phyloP scores from a whole-genome alignment of 164 flowering plant genomes.

The Vitis riparia region DNA sequence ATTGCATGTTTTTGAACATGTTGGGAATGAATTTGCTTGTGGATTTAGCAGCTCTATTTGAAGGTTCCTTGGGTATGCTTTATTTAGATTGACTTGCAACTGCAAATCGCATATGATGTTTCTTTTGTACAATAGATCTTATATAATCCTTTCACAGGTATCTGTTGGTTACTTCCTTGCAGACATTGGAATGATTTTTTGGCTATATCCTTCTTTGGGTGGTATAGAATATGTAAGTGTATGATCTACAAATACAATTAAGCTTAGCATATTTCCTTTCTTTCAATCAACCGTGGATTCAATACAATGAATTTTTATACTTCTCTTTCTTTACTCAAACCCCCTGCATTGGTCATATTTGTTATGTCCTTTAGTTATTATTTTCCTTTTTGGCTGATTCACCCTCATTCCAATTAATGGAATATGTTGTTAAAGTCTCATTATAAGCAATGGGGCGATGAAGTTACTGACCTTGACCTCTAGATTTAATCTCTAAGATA shows the following conservation, averaged over 20 bases:
- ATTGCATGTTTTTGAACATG: neutral
- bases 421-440: neutral
- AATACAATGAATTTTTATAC: neutral
- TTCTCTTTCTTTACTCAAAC: neutral
- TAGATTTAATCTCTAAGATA: neutral
- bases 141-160: constrained; percentile 48
- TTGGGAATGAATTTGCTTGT: neutral
- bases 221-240: constrained; percentile 93
- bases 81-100: neutral
- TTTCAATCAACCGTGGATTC: neutral
- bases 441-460: neutral
- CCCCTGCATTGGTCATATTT: neutral
- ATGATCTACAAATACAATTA: neutral
- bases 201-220: constrained; percentile 93
- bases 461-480: neutral
- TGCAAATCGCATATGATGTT: neutral
- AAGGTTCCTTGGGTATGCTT: neutral
- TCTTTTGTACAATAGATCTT: neutral
- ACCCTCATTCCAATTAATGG: no score
- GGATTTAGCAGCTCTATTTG: neutral
- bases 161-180: constrained; percentile 91
- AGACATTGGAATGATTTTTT: constrained; percentile 85
- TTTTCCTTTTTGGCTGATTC: no score
- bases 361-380: neutral
- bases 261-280: neutral